Base-by-base conservation (phyloP, 2,329 filamentous ascomycete genomes). In the Thielaviopsis ethacetica region DNA sequence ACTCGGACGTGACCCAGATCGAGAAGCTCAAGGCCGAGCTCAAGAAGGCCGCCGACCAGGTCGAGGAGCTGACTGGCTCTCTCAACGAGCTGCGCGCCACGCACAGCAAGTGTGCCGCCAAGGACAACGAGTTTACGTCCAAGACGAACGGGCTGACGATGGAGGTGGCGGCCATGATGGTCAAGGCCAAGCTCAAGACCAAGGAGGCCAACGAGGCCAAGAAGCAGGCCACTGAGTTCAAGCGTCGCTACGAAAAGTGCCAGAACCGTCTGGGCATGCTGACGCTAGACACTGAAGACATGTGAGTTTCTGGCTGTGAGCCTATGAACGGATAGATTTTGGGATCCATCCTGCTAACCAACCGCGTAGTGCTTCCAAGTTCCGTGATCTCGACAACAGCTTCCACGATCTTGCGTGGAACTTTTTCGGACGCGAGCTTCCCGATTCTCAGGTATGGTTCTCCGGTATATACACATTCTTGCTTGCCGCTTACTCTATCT, bases 371-470 rank as follows among this genome's bases (percentile, higher is more conserved):
- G 56, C 56, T 22, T 53, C 57, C 47, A 61, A 61, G 56, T 61
- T 61, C 59, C 56, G 59, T 38, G 59, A 61, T 49, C 50, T 61
- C 22, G 59, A 61, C 22, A 61, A 58, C 53, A 61, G 56, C 12
- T 57, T 61, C 34, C 59, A 61, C n/a, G 56, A 61, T n/a, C 53
- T 61, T 21, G 59, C 56, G 9, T 59, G 59, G 56, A 61, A 61
- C 59, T 61, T 61, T 34, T 61, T 61, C 22, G 50, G 27, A 22
- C 59, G 52, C 15, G 59, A 61, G 50, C 30, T 61, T 22, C 34
- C 57, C 10, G 53, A 53, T 38, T 44, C 59, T 41, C 19, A 22
- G 15, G 56, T 58, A 53, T 54, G 54, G 44, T 15, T 50, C 12
- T 22, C 53, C 15, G 5, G 13, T 44, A n/a, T 12, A 17, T 12